These are phyloP conservation scores for Cryomyces antarcticus DNA, from an alignment of 495 filamentous ascomycete genomes.

Conservation along the genomic window DNA sequence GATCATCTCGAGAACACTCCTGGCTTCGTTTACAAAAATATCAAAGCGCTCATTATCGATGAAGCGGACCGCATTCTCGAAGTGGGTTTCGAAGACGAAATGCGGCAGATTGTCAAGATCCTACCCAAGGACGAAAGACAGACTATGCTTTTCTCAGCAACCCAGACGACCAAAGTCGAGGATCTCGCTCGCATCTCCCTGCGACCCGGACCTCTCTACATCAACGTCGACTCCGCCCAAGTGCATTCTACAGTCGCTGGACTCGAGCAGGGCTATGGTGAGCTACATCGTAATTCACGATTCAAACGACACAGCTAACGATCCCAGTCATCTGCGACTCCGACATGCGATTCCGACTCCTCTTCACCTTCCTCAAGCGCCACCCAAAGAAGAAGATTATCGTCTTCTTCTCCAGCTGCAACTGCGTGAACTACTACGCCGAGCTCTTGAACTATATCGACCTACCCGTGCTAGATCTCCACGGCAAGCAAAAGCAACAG, in stretches of 20 bases:
- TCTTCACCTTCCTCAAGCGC: slow-evolving; percentile 91
- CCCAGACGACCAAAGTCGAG: slow-evolving; percentile 96
- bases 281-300: too few relatives aligned
- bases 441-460: slow-evolving; percentile 95
- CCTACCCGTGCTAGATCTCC: slow-evolving; percentile 66
- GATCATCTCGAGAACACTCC: slow-evolving; percentile 91
- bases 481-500: slow-evolving; percentile 90
- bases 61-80: slow-evolving; percentile 90
- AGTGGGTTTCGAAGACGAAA: slow-evolving; percentile 96
- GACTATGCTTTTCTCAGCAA: slow-evolving; percentile 93
- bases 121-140: slow-evolving; percentile 75
- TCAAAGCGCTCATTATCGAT: slow-evolving; percentile 74
- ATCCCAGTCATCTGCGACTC: not conserved
- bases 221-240: slow-evolving; percentile 71
- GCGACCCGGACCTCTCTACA: slow-evolving; percentile 78
- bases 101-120: slow-evolving; percentile 93
- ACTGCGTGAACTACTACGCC: slow-evolving; percentile 82
- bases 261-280: slow-evolving; percentile 86
- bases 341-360: slow-evolving; percentile 79
- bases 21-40: slow-evolving; percentile 83
- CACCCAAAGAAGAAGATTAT: slow-evolving; percentile 89
- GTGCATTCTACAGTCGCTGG: slow-evolving; percentile 76
- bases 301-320: too few relatives aligned
- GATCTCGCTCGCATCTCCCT: slow-evolving; percentile 89
- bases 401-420: slow-evolving; percentile 88